Conservation (phyloP, 768 basidiomycete species). For the Lyophyllum atratum region DNA sequence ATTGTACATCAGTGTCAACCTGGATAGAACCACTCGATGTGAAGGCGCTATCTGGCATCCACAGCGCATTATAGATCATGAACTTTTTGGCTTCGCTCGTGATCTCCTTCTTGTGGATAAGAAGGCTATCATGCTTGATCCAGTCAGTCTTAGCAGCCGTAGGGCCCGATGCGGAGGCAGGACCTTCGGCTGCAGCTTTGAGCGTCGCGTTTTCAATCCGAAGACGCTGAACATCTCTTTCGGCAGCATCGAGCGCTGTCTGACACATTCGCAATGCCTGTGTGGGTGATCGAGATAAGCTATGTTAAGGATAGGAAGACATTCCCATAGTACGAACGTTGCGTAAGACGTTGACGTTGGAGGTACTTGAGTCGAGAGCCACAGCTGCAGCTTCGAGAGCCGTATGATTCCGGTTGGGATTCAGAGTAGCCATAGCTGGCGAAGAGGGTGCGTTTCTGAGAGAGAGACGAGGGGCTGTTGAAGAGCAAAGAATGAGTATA, state of each 20-base stretch:
- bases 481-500: not conserved
- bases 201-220: not conserved
- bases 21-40: not conserved
- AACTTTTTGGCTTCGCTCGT: not conserved
- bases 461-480: not conserved
- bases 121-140: not conserved
- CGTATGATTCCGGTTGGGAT: not conserved
- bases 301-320: not conserved
- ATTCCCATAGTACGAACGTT: not conserved
- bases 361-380: not conserved
- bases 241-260: not conserved
- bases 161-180: not conserved
- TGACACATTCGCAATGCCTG: not conserved
- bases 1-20: not conserved
- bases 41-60: not conserved
- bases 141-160: not conserved
- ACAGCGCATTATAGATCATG: not conserved
- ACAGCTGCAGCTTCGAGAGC: not conserved
- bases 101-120: not conserved
- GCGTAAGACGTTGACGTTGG: not conserved
- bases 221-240: not conserved
- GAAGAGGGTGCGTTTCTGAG: not conserved
- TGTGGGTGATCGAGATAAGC: not conserved
- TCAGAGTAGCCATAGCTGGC: not conserved
- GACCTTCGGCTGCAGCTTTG: not conserved